Evolutionary conservation across 768 basidiomycete species (phyloP).

Genomic region (Auricularia sp.): DNA sequence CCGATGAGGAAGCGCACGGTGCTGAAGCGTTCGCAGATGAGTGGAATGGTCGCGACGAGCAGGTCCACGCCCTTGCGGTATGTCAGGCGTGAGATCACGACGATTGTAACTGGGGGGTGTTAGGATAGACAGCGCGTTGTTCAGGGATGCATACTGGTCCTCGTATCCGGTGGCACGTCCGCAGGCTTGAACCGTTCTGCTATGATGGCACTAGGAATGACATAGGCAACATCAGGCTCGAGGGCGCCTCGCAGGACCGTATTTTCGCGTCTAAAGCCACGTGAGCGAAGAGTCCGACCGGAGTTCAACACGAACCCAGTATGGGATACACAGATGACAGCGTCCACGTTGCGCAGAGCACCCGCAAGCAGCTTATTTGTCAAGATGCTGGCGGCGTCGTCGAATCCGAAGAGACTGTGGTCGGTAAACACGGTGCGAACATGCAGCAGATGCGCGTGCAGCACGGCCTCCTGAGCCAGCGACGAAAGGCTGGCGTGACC

Average conservation of each 20-base stretch:
- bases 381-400: constrained; percentile 91
- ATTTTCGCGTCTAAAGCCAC: constrained; percentile 73
- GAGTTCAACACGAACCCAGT: constrained; percentile 53
- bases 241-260: constrained; percentile 79
- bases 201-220: constrained; percentile 88
- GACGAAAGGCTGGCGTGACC: constrained; percentile 86
- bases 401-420: constrained; percentile 93
- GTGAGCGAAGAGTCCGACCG: neutral
- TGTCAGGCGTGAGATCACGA: constrained; percentile 80
- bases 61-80: constrained; percentile 97
- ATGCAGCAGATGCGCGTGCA: constrained; percentile 80
- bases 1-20: constrained; percentile 85
- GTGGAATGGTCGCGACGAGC: constrained; percentile 82
- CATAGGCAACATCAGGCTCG: constrained; percentile 62
- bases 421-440: constrained; percentile 93
- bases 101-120: constrained; percentile 63
- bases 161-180: constrained; percentile 30
- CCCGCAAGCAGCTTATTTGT: constrained; percentile 92
- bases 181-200: constrained; percentile 77
- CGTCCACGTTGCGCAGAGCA: constrained; percentile 83
- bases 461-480: constrained; percentile 83
- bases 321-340: constrained; percentile 91
- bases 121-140: neutral
- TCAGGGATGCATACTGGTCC: constrained; percentile 37
- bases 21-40: constrained; percentile 76